These are phyloP conservation scores for Neonectria sp. DNA, from an alignment of 2,329 filamentous ascomycete species.

Conservation along the genomic window DNA sequence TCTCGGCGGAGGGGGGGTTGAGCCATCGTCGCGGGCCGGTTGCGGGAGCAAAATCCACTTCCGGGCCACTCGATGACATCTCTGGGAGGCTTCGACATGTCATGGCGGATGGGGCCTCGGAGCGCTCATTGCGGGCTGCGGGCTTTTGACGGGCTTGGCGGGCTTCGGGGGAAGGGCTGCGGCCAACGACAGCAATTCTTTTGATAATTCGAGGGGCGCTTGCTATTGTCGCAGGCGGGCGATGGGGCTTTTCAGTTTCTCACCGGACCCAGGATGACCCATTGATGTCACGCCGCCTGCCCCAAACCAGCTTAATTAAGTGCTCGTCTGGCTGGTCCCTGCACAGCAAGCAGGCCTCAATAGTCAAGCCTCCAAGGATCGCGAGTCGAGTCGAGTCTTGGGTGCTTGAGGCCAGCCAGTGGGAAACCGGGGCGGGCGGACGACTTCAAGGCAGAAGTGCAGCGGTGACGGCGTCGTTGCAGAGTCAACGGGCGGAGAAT, in stretches of 20 bases:
- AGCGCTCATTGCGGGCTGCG: constrained; percentile 25
- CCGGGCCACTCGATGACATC: constrained; percentile 43
- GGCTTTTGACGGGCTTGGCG: constrained; percentile 18
- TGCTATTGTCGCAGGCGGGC: constrained; percentile 40
- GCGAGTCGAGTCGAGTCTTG: background rate
- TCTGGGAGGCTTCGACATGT: constrained; percentile 29
- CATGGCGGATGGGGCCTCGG: constrained; percentile 31
- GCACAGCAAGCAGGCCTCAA: constrained; percentile 23
- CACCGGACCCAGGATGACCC: constrained; percentile 33
- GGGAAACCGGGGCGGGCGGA: constrained; percentile 27
- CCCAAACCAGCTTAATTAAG: constrained; percentile 37
- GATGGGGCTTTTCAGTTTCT: constrained; percentile 28
- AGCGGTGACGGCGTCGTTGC: constrained; percentile 41
- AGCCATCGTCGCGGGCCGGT: constrained; percentile 42
- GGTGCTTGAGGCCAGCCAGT: constrained; percentile 18
- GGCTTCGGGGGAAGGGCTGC: constrained; percentile 28
- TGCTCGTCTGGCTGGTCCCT: constrained; percentile 39
- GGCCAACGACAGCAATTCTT: constrained; percentile 39
- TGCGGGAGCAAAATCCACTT: constrained; percentile 39
- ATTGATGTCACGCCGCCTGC: constrained; percentile 30
- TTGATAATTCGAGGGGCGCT: constrained; percentile 42
- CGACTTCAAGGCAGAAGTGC: constrained; percentile 23
- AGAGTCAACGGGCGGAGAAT: constrained; percentile 36
- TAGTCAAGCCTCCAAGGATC: constrained; percentile 4
- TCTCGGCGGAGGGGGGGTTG: constrained; percentile 36